Percentiles rank a stretch among this genome's conserved stretches.
These are phyloP conservation scores for Abortiporus biennis DNA, from an alignment of 1,284 basidiomycete genomes.

Conservation along the genomic window DNA sequence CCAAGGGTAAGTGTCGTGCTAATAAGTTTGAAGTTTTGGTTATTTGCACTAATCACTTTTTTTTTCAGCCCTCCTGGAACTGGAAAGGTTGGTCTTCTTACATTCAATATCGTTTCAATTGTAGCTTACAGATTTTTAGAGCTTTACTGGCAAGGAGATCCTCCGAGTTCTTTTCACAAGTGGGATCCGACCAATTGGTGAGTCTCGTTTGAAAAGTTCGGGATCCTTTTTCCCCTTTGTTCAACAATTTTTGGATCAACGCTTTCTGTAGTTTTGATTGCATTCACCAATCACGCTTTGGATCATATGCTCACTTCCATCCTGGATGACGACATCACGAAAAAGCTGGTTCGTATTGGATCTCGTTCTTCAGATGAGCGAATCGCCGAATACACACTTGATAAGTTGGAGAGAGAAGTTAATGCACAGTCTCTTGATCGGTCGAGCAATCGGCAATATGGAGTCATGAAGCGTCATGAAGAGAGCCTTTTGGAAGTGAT, in stretches of 20 bases:
- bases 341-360: constrained; percentile 58
- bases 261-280: constrained; percentile 46
- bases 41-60: constrained; percentile 2
- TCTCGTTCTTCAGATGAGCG: constrained; percentile 52
- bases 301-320: constrained; percentile 63
- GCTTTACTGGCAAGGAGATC: constrained; percentile 61
- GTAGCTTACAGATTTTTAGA: constrained; percentile 28
- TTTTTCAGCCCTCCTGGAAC: constrained; percentile 61
- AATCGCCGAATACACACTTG: constrained; percentile 32
- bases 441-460: constrained; percentile 12
- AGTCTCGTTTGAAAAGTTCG: neutral
- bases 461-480: constrained; percentile 15
- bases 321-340: constrained; percentile 55
- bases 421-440: constrained; percentile 10
- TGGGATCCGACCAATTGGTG: constrained; percentile 39
- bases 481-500: constrained; percentile 15
- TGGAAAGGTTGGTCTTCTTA: constrained; percentile 46
- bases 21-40: neutral
- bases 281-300: constrained; percentile 72
- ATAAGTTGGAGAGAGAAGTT: constrained; percentile 14
- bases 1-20: constrained; percentile 50
- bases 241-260: neutral
- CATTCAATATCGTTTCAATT: neutral
- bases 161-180: constrained; percentile 55
- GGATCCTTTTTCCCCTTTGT: neutral